Conservation (phyloP, 805 yeast species). For the Saturnispora serradocipensis region DNA sequence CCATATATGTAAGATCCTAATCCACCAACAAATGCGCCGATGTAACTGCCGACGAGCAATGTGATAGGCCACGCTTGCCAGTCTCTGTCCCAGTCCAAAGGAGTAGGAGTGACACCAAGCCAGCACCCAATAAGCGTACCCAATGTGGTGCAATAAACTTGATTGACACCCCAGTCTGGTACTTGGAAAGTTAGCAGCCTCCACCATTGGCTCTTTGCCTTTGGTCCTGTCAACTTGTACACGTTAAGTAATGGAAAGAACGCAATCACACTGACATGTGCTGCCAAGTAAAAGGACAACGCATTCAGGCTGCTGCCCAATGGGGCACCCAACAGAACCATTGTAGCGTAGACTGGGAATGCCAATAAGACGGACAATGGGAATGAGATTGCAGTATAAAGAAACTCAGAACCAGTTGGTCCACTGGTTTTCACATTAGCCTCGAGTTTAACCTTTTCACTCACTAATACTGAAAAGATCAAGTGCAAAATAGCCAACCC, state of each 20-base stretch:
- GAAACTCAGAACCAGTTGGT: constrained; percentile 12
- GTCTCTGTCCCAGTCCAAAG: constrained; percentile 94
- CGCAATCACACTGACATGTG: constrained; percentile 14
- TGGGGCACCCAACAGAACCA: constrained; percentile 20
- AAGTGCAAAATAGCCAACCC: constrained; percentile 8
- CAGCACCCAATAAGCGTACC: constrained; percentile 63
- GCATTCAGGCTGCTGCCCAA: constrained; percentile 10
- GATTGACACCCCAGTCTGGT: constrained; percentile 22
- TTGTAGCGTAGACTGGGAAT: constrained; percentile 24
- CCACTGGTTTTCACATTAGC: constrained; percentile 11
- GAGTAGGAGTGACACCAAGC: constrained; percentile 90
- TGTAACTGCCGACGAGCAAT: constrained; percentile 64
- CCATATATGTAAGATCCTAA: constrained; percentile 16
- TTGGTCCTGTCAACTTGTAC: constrained; percentile 34
- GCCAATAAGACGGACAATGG: constrained; percentile 14
- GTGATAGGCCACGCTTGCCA: constrained; percentile 98
- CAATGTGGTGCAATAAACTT: constrained; percentile 31
- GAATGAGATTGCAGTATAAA: constrained; percentile 11
- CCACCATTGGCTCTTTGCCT: constrained; percentile 21
- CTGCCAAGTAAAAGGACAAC: constrained; percentile 14
- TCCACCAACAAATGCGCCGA: constrained; percentile 59
- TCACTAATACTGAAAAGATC: constrained; percentile 11
- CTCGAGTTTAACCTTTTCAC: constrained; percentile 23
- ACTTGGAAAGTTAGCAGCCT: constrained; percentile 25
- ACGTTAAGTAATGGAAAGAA: constrained; percentile 25